These are phyloP conservation scores for Cladobotryum protrusum DNA, from an alignment of 2,329 filamentous ascomycete genomes.

Conservation along the genomic window DNA sequence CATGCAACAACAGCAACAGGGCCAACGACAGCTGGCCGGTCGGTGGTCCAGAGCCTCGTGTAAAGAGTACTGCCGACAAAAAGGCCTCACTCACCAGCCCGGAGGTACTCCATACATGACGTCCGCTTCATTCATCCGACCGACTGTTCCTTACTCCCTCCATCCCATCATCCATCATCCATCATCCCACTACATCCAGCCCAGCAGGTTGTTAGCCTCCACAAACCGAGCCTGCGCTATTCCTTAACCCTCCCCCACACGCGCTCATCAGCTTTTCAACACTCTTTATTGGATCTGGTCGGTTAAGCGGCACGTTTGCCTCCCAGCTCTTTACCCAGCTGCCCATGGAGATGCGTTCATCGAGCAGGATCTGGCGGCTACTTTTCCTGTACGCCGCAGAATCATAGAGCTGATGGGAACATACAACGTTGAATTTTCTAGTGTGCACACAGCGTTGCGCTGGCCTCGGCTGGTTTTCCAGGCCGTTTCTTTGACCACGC, in stretches of 20 bases:
- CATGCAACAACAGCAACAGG: too few species aligned
- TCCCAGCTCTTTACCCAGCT: background rate
- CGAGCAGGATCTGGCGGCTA: background rate
- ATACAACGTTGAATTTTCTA: background rate
- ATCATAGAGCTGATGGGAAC: background rate
- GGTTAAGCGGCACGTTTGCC: constrained; percentile 1
- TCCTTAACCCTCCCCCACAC: constrained; percentile 1
- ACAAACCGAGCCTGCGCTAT: constrained; percentile 2
- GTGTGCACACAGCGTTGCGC: background rate
- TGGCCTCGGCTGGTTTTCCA: too few species aligned
- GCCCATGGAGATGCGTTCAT: background rate
- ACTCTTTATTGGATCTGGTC: constrained; percentile 3
- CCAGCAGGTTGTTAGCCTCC: background rate
- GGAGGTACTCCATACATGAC: background rate
- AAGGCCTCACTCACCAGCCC: background rate
- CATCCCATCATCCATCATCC: background rate
- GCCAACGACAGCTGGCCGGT: too few species aligned
- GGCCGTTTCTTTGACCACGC: too few species aligned
- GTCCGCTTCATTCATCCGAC: too few species aligned
- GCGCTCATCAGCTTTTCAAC: background rate
- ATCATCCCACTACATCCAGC: background rate
- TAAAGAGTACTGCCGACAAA: too few species aligned
- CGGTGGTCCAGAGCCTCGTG: too few species aligned
- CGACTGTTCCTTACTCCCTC: background rate
- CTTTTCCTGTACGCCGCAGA: background rate